Base-by-base conservation (phyloP, 2,329 filamentous ascomycete species). In the Zalaria obscura region DNA sequence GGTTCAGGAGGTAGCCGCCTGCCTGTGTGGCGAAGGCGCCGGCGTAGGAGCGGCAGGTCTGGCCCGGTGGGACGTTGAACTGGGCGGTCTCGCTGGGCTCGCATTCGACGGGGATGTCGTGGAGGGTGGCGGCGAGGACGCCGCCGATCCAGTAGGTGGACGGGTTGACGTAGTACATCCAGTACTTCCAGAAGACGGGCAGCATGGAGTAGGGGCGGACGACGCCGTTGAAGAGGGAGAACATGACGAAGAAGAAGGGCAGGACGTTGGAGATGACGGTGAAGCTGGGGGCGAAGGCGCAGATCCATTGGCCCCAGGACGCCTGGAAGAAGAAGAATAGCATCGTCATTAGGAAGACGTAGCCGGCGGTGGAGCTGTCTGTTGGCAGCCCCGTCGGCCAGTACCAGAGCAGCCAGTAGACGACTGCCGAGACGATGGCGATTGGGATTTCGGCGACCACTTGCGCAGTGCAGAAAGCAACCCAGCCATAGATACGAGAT, bases 271-370 rank as follows among this genome's bases (percentile, higher is more conserved):
- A 76, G 48, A 88, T 85, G 47, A 86, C 80, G 1, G 81, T 84
- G 62, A 86, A 86, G 34, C 70, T 78, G 0, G 83, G 83, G 0
- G 83, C 81, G 58, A 87, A 87, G 1, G 85, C 83, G 47, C 78
- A 83, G 50, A 91, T 85, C 82, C 82, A 89, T 56, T 87, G 83
- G 18, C 81, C 85, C 83, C 79, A 88, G 49, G 69, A 77, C 28
- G 72, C 73, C 57, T 78, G 73, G 68, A 87, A 88, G 5, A 88
- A 59, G 65, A 78, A 85, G 64, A 87, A 87, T 0, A 89, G 69
- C 53, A 88, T 64, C 1, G 74, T 75, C 80, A 91, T 87, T 26
- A 89, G 62, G 64, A 82, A 89, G 10, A 80, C 73, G 56, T 88
- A 89, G 8, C 83, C 84, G 0, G 81, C 73, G 0, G 74, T 74